These are phyloP conservation scores for Farysia itapuensis DNA, from an alignment of 1,284 basidiomycete species.

Conservation along the genomic window DNA sequence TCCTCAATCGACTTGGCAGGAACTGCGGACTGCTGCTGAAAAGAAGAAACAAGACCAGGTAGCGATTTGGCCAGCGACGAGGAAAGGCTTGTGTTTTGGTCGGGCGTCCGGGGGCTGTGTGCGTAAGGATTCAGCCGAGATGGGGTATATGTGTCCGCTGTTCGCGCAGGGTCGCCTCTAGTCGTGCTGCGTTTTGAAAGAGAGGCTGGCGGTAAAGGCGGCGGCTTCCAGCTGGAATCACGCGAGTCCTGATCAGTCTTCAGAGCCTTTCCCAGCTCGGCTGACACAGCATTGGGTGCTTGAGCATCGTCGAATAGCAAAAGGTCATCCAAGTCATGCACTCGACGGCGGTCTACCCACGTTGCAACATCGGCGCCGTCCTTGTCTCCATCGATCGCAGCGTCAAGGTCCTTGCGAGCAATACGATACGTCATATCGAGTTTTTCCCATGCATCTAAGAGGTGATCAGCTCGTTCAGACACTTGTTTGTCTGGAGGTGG, in stretches of 20 bases:
- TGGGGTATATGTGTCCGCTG: conserved; percentile 17
- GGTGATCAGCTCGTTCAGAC: conserved; percentile 61
- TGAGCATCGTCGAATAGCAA: conserved; percentile 35
- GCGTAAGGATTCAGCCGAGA: conserved; percentile 9
- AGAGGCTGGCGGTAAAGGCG: conserved; percentile 9
- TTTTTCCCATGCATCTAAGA: conserved; percentile 74
- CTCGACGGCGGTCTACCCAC: conserved; percentile 27
- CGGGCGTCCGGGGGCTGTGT: conserved; percentile 23
- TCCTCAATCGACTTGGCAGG: conserved; percentile 50
- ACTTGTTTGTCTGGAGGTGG: conserved; percentile 10
- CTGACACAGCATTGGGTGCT: conserved; percentile 44
- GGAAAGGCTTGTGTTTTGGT: conserved; percentile 19
- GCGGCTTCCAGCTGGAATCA: conserved; percentile 27
- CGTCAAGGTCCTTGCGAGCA: conserved; percentile 62
- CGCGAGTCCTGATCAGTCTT: conserved; percentile 15
- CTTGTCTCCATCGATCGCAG: conserved; percentile 49
- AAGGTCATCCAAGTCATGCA: conserved; percentile 30
- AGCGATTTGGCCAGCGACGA: conserved; percentile 26
- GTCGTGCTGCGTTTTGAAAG: conserved; percentile 1
- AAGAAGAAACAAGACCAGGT: conserved; percentile 25
- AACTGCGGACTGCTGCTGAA: conserved; percentile 10
- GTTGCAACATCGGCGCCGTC: conserved; percentile 6
- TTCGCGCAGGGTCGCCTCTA: background rate
- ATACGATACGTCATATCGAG: conserved; percentile 80
- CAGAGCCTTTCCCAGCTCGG: conserved; percentile 26